These are phyloP conservation scores for Penicillium psychrosexuale DNA, from an alignment of 2,329 filamentous ascomycete genomes.

Conservation along the genomic window DNA sequence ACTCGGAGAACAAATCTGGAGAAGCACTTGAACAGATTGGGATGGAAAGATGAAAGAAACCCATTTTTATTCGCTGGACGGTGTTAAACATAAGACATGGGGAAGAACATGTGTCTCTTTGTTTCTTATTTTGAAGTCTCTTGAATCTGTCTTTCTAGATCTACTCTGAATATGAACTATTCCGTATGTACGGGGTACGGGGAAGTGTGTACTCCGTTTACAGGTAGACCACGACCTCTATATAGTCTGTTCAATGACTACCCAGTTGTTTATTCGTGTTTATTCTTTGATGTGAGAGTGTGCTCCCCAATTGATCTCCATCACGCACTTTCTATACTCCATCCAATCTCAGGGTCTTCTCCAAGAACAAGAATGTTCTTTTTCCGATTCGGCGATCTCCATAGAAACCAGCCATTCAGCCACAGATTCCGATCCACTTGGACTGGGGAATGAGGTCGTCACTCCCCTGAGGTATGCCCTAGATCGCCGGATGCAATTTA, in stretches of 20 bases:
- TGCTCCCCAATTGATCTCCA: neutral
- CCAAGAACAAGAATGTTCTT: neutral
- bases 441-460: neutral
- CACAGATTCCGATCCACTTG: slow-evolving; percentile 1
- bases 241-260: neutral
- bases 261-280: neutral
- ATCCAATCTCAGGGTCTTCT: neutral
- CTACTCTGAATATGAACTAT: neutral
- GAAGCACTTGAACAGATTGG: slow-evolving; percentile 6
- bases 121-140: too few species aligned
- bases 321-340: neutral
- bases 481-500: neutral
- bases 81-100: neutral
- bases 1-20: slow-evolving; percentile 3
- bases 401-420: slow-evolving; percentile 8
- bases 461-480: neutral
- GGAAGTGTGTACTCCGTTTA: too few species aligned
- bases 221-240: neutral
- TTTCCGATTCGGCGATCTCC: slow-evolving; percentile 4
- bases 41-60: neutral
- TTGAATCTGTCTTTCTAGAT: neutral
- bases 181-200: too few species aligned
- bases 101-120: neutral
- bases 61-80: neutral
- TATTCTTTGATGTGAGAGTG: neutral